phyloP scores from a whole-genome alignment of 495 filamentous ascomycete species.

The Hypoxylon rickii region DNA sequence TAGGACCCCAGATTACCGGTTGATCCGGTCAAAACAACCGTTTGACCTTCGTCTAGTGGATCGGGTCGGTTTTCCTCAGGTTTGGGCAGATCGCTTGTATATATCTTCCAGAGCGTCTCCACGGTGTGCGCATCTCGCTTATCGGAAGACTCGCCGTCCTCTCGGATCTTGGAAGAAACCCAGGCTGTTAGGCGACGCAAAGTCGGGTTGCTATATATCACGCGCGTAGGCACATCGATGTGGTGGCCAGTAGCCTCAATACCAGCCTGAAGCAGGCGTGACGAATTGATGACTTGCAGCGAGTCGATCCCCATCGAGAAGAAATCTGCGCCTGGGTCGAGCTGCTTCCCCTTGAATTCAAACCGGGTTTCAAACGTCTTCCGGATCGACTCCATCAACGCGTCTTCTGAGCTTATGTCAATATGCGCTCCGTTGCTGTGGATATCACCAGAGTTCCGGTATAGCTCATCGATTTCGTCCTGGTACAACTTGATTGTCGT shows the following conservation, averaged over 20 bases:
- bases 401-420: conserved; percentile 37
- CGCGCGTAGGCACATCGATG: conserved; percentile 36
- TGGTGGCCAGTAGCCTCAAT: conserved; percentile 40
- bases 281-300: conserved; percentile 51
- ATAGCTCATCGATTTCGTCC: conserved; percentile 58
- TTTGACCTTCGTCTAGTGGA: conserved; percentile 37
- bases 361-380: conserved; percentile 39
- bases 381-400: conserved; percentile 41
- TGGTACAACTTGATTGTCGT: conserved; percentile 53
- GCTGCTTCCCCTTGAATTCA: conserved; percentile 17
- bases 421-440: conserved; percentile 31
- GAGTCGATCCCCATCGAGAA: conserved; percentile 57
- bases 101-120: conserved; percentile 30
- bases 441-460: conserved; percentile 35
- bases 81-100: conserved; percentile 37
- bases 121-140: conserved; percentile 5
- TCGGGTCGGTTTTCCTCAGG: conserved; percentile 23
- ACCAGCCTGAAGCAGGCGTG: conserved; percentile 40
- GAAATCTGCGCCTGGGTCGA: conserved; percentile 46
- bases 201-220: conserved; percentile 48
- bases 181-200: conserved; percentile 35
- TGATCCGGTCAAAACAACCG: conserved; percentile 61
- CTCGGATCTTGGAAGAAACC: conserved; percentile 27
- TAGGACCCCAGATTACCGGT: conserved; percentile 63
- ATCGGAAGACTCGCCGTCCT: conserved; percentile 1